These are phyloP conservation scores for Naganishia liquefaciens DNA, from an alignment of 1,284 basidiomycete genomes.

Conservation along the genomic window DNA sequence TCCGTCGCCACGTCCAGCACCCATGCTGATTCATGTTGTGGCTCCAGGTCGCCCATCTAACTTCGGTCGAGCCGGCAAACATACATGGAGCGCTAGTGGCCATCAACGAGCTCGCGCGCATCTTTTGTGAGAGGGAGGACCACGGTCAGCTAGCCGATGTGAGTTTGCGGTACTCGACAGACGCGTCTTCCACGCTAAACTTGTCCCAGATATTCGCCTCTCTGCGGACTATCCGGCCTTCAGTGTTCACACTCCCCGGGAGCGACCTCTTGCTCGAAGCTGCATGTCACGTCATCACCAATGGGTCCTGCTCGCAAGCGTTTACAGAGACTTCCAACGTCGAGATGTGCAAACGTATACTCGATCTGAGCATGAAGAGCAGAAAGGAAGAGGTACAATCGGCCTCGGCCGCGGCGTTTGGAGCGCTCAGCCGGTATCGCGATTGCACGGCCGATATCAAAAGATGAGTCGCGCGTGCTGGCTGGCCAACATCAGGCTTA, in stretches of 20 bases:
- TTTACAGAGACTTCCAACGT: conserved; percentile 54
- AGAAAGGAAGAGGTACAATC: conserved; percentile 69
- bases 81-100: conserved; percentile 80
- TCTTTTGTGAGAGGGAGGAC: conserved; percentile 54
- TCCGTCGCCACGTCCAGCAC: not conserved
- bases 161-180: conserved; percentile 32
- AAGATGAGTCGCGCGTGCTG: conserved; percentile 63
- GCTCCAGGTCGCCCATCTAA: conserved; percentile 62
- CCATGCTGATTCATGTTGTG: conserved; percentile 7
- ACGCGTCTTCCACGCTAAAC: not conserved
- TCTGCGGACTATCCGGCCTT: conserved; percentile 59
- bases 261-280: conserved; percentile 74
- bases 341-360: conserved; percentile 65
- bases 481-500: conserved; percentile 1
- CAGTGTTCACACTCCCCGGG: conserved; percentile 64
- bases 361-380: conserved; percentile 73
- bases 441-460: conserved; percentile 65
- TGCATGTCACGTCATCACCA: conserved; percentile 71
- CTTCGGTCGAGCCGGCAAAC: conserved; percentile 68
- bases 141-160: conserved; percentile 54
- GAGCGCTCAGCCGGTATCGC: conserved; percentile 62
- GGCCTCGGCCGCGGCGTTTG: conserved; percentile 67
- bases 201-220: conserved; percentile 41
- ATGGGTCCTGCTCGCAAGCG: conserved; percentile 59
- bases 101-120: conserved; percentile 68